Evolutionary conservation across 352 stramenopile genomes (phyloP).

Genomic region (Pythium chondricola): DNA sequence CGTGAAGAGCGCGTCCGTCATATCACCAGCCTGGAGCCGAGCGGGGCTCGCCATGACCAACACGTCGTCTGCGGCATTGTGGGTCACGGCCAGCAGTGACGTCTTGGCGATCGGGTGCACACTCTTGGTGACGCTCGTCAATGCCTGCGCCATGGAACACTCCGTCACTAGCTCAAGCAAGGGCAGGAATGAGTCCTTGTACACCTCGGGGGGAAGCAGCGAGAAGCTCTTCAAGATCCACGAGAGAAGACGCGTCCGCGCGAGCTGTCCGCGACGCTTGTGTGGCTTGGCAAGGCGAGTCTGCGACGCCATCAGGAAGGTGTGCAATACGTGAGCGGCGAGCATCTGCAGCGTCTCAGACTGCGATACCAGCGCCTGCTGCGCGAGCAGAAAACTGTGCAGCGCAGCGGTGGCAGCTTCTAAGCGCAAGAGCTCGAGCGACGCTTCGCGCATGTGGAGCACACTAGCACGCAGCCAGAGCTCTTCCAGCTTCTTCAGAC

Average conservation of each 20-base stretch:
- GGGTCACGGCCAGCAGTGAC: constrained; percentile 56
- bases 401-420: constrained; percentile 72
- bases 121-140: constrained; percentile 67
- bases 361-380: constrained; percentile 21
- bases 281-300: constrained; percentile 61
- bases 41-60: constrained; percentile 54
- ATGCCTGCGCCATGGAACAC: constrained; percentile 65
- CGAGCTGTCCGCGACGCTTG: constrained; percentile 77
- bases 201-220: constrained; percentile 67
- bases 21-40: constrained; percentile 55
- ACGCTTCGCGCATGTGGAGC: constrained; percentile 74
- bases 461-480: constrained; percentile 76
- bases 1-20: constrained; percentile 58
- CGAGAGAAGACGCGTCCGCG: constrained; percentile 64
- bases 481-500: constrained; percentile 50
- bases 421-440: constrained; percentile 75
- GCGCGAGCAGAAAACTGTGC: constrained; percentile 47
- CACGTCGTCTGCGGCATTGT: constrained; percentile 44
- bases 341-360: constrained; percentile 48
- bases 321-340: constrained; percentile 61
- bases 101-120: constrained; percentile 46
- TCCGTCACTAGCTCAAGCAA: constrained; percentile 76
- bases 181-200: constrained; percentile 77
- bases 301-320: constrained; percentile 53
- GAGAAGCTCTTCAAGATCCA: constrained; percentile 78